Conservation (phyloP, 805 yeast genomes). For the Yamadazyma kitorensis region DNA sequence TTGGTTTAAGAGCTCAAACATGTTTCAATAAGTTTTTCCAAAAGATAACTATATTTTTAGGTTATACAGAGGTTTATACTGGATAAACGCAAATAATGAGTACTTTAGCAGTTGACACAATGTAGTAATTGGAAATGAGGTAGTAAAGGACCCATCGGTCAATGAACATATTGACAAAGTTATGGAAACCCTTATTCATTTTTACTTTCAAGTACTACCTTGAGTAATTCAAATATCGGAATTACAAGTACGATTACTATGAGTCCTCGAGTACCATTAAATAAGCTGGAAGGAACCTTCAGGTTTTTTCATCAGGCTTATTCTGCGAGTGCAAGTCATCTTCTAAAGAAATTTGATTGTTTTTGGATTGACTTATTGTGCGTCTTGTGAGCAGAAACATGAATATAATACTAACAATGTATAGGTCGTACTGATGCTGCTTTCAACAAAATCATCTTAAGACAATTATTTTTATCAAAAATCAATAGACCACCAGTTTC, state of each 20-base stretch:
- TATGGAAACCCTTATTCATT: no score
- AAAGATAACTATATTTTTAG: no score
- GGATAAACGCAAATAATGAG: constrained; percentile 9
- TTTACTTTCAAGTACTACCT: no score
- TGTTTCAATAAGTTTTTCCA: no score
- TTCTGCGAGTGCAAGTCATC: constrained; percentile 37
- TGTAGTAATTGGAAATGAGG: constrained; percentile 2
- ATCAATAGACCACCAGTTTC: constrained; percentile 99
- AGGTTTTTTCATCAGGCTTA: constrained; percentile 2
- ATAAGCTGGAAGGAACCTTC: not conserved
- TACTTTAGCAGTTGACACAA: constrained; percentile 4
- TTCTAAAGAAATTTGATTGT: not conserved
- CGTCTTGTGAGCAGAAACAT: constrained; percentile 48
- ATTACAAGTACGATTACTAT: not conserved
- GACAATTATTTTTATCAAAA: constrained; percentile 94
- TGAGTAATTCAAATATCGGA: constrained; percentile 12
- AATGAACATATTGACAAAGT: constrained; percentile 14
- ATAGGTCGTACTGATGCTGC: constrained; percentile 97
- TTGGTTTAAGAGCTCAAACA: not conserved
- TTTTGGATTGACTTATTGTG: constrained; percentile 15
- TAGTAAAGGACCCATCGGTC: constrained; percentile 9
- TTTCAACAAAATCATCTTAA: constrained; percentile 97
- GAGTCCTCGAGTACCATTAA: constrained; percentile 1
- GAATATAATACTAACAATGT: constrained; percentile 33
- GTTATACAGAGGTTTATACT: no score